A percentile compares a stretch with the other conserved stretches of the same genome.
Evolutionary conservation across 257 asterid species (phyloP).

Genomic region (Solanum piurae): DNA sequence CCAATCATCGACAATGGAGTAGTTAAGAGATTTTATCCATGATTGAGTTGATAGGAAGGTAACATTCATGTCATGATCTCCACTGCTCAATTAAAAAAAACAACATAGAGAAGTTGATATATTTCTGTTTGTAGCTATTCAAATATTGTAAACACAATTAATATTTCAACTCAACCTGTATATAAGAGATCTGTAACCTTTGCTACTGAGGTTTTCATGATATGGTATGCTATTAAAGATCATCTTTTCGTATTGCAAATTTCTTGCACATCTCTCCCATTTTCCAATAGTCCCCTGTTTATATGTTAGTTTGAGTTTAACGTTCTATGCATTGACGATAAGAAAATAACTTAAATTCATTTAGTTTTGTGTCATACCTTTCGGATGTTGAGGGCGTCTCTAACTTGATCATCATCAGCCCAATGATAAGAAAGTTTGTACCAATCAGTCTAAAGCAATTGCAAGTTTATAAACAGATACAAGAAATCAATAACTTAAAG

Average conservation of each 20-base stretch:
- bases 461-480: background rate
- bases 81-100: constrained; percentile 2
- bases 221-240: background rate
- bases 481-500: background rate
- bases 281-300: constrained; percentile 5
- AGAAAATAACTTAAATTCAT: background rate
- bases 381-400: constrained; percentile 3
- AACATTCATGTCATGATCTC: constrained; percentile 30
- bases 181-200: constrained; percentile 11
- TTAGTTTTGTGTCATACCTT: background rate
- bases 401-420: constrained; percentile 4
- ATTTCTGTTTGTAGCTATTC: background rate
- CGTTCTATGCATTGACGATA: background rate
- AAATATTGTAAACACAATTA: background rate
- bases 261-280: constrained; percentile 9
- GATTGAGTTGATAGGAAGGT: constrained; percentile 28
- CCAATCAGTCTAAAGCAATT: background rate
- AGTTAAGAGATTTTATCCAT: constrained; percentile 36
- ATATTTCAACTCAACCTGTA: background rate
- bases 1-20: constrained; percentile 31
- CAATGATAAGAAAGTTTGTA: background rate
- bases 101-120: no score
- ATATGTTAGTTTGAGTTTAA: background rate
- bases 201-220: constrained; percentile 15
- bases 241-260: background rate